Conservation (phyloP, 1,139 yeast genomes). For the Trichomonascaceae sp. region DNA sequence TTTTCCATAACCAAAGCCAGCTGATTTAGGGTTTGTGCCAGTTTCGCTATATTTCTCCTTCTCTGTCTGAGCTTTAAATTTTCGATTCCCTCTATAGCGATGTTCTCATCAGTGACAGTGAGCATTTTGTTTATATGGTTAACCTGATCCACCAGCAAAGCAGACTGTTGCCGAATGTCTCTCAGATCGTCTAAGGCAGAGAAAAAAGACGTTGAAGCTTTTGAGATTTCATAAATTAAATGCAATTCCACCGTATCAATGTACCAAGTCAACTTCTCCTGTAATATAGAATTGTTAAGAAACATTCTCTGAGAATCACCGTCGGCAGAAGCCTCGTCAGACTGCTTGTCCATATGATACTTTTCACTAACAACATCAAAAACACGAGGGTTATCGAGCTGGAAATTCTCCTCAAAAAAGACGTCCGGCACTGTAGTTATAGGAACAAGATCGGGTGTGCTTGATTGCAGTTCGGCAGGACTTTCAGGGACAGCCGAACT, state of each 20-base stretch:
- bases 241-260: constrained; percentile 80
- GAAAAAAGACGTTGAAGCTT: constrained; percentile 78
- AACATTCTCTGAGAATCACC: constrained; percentile 26
- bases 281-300: constrained; percentile 53
- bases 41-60: constrained; percentile 51
- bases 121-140: constrained; percentile 38
- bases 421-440: constrained; percentile 55
- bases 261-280: constrained; percentile 74
- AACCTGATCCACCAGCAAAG: constrained; percentile 45
- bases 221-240: constrained; percentile 74
- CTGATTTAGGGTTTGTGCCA: constrained; percentile 66
- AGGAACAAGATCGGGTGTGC: constrained; percentile 18
- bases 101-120: constrained; percentile 40
- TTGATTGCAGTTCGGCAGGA: neutral
- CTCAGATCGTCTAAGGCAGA: constrained; percentile 74
- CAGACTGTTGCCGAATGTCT: constrained; percentile 53
- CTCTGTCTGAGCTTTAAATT: constrained; percentile 49
- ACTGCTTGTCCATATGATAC: constrained; percentile 32
- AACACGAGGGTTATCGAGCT: constrained; percentile 81
- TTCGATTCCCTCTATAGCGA: constrained; percentile 48
- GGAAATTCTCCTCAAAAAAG: constrained; percentile 61
- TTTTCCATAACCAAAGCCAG: constrained; percentile 33
- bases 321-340: constrained; percentile 12
- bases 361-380: constrained; percentile 68
- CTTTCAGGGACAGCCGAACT: neutral